Conservation (phyloP, 768 basidiomycete species). For the Hebeloma cylindrosporum region DNA sequence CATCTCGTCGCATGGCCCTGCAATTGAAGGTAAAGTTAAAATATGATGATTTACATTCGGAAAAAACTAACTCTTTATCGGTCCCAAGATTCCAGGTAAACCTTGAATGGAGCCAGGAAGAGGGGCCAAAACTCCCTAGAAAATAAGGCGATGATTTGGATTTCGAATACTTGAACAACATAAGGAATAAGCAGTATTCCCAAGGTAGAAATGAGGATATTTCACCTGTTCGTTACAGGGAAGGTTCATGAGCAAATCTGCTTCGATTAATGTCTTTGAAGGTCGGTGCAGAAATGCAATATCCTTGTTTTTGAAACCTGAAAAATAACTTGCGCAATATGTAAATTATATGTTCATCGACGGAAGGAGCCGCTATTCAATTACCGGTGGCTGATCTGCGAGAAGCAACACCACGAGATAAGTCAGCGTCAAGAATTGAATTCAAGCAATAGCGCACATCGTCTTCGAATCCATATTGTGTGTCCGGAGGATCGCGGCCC, state of each 20-base stretch:
- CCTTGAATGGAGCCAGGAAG: slow-evolving; percentile 33
- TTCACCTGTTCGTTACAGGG: slow-evolving; percentile 73
- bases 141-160: slow-evolving; percentile 25
- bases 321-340: slow-evolving; percentile 53
- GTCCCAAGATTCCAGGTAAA: slow-evolving; percentile 34
- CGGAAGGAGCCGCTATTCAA: not conserved
- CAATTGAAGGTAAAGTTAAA: not conserved
- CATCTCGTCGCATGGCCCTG: slow-evolving; percentile 62
- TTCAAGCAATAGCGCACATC: slow-evolving; percentile 42
- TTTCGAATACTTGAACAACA: slow-evolving; percentile 39
- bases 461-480: slow-evolving; percentile 76
- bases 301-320: slow-evolving; percentile 74
- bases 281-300: slow-evolving; percentile 77
- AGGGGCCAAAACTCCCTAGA: slow-evolving; percentile 29
- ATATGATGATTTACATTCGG: not conserved
- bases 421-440: not conserved
- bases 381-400: slow-evolving; percentile 52
- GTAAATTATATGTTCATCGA: not conserved
- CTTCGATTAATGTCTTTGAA: slow-evolving; percentile 73
- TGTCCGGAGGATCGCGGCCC: slow-evolving; percentile 61
- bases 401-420: too few species aligned
- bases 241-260: slow-evolving; percentile 83
- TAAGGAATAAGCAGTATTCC: not conserved
- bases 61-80: slow-evolving; percentile 39
- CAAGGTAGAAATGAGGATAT: not conserved